phyloP scores from a whole-genome alignment of 2,329 filamentous ascomycete species.

The Colletotrichum sp. region DNA sequence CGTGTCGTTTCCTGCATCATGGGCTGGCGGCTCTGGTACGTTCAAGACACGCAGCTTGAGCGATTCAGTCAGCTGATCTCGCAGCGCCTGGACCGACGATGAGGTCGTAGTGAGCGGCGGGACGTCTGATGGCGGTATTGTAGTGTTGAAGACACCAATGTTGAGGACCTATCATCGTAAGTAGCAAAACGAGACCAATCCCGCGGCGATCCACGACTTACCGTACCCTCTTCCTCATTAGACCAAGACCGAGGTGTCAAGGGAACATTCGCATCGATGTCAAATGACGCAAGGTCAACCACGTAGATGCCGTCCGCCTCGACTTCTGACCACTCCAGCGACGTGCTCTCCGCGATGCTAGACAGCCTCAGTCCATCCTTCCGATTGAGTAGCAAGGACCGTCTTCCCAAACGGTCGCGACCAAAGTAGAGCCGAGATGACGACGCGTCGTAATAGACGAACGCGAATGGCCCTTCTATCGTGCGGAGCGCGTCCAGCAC shows the following conservation, averaged over 20 bases:
- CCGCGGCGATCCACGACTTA: slow-evolving; percentile 42
- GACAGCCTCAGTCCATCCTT: slow-evolving; percentile 64
- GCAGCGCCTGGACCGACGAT: slow-evolving; percentile 57
- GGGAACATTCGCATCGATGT: not conserved
- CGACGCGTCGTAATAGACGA: slow-evolving; percentile 77
- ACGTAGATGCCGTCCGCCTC: slow-evolving; percentile 83
- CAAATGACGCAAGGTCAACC: slow-evolving; percentile 54
- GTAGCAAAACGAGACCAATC: slow-evolving; percentile 36
- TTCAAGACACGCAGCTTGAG: slow-evolving; percentile 67
- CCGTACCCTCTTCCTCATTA: slow-evolving; percentile 37
- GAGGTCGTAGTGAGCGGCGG: slow-evolving; percentile 35
- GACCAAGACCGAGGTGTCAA: slow-evolving; percentile 32
- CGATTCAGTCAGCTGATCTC: slow-evolving; percentile 61
- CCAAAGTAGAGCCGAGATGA: slow-evolving; percentile 76
- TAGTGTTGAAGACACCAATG: slow-evolving; percentile 57
- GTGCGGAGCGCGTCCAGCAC: slow-evolving; percentile 60
- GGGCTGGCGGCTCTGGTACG: slow-evolving; percentile 63
- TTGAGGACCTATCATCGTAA: slow-evolving; percentile 56
- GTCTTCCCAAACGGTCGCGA: slow-evolving; percentile 84
- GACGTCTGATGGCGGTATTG: slow-evolving; percentile 41
- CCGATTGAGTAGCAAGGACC: slow-evolving; percentile 74
- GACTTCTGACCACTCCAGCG: slow-evolving; percentile 74
- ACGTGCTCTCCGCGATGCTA: slow-evolving; percentile 67
- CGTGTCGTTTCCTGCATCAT: slow-evolving; percentile 37
- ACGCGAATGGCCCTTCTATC: slow-evolving; percentile 86